Conservation (phyloP, 306 rosid species). For the Casuarina cunninghamiana region DNA sequence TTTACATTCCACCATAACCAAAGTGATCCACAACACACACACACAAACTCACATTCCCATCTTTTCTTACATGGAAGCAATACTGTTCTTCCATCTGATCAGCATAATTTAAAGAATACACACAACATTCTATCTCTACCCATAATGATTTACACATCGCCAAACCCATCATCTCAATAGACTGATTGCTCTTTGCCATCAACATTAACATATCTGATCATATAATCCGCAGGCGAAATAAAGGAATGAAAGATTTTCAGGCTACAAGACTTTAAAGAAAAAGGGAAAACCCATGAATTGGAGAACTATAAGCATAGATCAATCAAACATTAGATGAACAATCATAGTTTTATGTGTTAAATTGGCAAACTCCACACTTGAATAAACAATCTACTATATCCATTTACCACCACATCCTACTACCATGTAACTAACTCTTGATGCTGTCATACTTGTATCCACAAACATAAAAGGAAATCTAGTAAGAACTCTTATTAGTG, state of each 20-base stretch:
- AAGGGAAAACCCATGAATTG: not conserved
- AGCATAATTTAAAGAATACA: not conserved
- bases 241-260: not conserved
- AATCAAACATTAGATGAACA: not conserved
- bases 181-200: not conserved
- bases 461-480: not conserved
- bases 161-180: not conserved
- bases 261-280: not conserved
- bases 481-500: not conserved
- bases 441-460: not conserved
- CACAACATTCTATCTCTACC: not conserved
- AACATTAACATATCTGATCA: not conserved
- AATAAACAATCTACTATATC: not conserved
- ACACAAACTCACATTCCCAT: not conserved
- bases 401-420: not conserved
- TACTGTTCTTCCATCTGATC: not conserved
- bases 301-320: not conserved
- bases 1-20: not conserved
- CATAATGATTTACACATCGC: not conserved
- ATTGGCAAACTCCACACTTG: not conserved
- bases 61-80: not conserved
- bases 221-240: not conserved
- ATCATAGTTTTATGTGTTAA: not conserved
- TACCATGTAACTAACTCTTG: not conserved
- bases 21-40: not conserved